Evolutionary conservation across 169 alveolate genomes (phyloP), one percentile per base, ranked within the genome.

Genomic region (Plasmodium sp.): DNA sequence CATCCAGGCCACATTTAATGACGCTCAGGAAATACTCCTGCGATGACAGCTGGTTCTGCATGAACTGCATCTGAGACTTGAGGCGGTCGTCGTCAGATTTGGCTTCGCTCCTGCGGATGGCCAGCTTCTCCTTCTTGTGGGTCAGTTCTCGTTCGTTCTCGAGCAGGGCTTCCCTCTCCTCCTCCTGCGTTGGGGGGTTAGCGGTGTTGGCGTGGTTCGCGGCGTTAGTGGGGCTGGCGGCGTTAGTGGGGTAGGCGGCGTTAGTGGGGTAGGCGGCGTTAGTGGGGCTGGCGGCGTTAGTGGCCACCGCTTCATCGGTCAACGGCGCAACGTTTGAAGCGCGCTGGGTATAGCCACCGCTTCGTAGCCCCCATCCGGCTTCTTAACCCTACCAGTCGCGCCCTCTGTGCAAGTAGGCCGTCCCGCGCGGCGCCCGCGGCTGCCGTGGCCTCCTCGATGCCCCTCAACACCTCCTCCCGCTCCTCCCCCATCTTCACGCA

Each of bases 21-120:
- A 90, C 90, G 9, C 54, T 90, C 54, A 80, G 27, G 43, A 56
- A 90, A 41, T 90, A 56, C 33, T 80, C 94, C 22, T 90, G 94
- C 2, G 94, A 90, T 9, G 58, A 27, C 27, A 80, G 48, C 75
- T 90, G 94, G 14, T 58, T 90, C 9, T 90, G 91, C 73, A 90
- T 41, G 82, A 90, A 90, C 39, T 79, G 45, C 43, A 18, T 34
- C 73, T 90, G 94, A 2, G 94, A 72, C 72, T 80, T 33, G 45
- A 90, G 12, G 16, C 88, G 80, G 5, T n/a, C 39, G 14, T 80
- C 58, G 74, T 90, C 51, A 7, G 84, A 90, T 5, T 2, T 18
- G 45, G 71, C 34, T 58, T 90, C 94, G 18, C 73, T 58, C 36
- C 51, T 90, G 1, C 34, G 31, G 2, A 79, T 58, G 67, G 73